Percentiles rank a stretch among this genome's conserved stretches.
These are phyloP conservation scores for Alternaria solani DNA, from an alignment of 2,329 filamentous ascomycete genomes.

Conservation along the genomic window DNA sequence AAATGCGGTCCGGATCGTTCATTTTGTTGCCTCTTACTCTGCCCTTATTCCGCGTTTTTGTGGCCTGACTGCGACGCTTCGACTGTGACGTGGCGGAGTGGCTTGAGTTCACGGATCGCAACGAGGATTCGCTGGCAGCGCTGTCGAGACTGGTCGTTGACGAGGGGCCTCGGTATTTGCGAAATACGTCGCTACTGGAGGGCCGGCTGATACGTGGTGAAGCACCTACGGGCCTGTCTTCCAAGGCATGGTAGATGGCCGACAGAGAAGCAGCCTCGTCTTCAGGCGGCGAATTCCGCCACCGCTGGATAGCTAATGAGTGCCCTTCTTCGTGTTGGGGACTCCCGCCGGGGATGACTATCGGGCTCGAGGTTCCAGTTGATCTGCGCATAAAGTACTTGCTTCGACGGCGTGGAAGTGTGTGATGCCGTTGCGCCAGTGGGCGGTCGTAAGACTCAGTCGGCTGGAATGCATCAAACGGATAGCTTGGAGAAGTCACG, in stretches of 20 bases:
- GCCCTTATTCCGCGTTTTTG: slow-evolving; percentile 12
- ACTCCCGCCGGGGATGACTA: slow-evolving; percentile 15
- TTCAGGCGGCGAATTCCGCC: slow-evolving; percentile 71
- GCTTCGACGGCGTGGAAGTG: slow-evolving; percentile 28
- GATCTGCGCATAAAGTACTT: slow-evolving; percentile 24
- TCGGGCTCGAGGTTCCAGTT: slow-evolving; percentile 14
- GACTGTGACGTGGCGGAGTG: slow-evolving; percentile 50
- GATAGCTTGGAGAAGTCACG: not conserved
- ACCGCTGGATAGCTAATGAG: slow-evolving; percentile 65
- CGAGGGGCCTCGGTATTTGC: slow-evolving; percentile 52
- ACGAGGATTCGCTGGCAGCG: slow-evolving; percentile 58
- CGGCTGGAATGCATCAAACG: slow-evolving; percentile 2
- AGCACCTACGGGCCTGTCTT: slow-evolving; percentile 17
- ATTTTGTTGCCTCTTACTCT: slow-evolving; percentile 16
- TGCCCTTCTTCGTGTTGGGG: slow-evolving; percentile 11
- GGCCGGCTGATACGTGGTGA: slow-evolving; percentile 33
- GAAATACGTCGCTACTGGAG: slow-evolving; percentile 32
- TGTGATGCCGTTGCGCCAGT: slow-evolving; percentile 13
- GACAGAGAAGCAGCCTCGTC: slow-evolving; percentile 69
- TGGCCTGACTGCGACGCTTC: slow-evolving; percentile 46
- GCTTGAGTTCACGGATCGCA: slow-evolving; percentile 56
- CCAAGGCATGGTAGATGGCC: slow-evolving; percentile 68
- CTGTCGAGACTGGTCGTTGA: slow-evolving; percentile 52
- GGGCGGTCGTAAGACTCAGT: slow-evolving; percentile 2
- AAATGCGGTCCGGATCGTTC: slow-evolving; percentile 26